A percentile compares a stretch with the other conserved stretches of the same genome.
Evolutionary conservation across 192 early-diverging fungal genomes (phyloP).

Genomic region (Backusella sp.): DNA sequence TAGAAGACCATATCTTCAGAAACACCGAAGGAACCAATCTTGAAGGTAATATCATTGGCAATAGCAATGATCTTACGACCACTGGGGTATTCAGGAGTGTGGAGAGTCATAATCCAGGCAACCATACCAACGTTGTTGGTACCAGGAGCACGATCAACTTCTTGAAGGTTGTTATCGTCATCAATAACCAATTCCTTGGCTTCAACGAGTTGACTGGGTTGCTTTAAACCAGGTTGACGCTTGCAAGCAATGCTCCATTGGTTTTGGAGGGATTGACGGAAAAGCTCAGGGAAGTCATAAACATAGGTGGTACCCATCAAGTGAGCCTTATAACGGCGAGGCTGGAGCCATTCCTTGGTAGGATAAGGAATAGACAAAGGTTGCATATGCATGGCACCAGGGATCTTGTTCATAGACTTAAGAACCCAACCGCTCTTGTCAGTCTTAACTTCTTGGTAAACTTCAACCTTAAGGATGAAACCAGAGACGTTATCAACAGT

Average conservation of each 20-base stretch:
- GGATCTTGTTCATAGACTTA: constrained; percentile 75
- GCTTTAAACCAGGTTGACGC: constrained; percentile 42
- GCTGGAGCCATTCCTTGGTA: constrained; percentile 95
- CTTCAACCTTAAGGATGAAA: constrained; percentile 88
- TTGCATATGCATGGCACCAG: constrained; percentile 81
- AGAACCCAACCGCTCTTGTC: constrained; percentile 82
- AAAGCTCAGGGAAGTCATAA: constrained; percentile 98
- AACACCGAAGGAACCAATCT: constrained; percentile 96
- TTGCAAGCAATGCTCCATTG: constrained; percentile 68
- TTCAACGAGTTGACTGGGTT: constrained; percentile 67
- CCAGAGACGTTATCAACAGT: constrained; percentile 90
- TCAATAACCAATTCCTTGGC: constrained; percentile 87
- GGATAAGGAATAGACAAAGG: constrained; percentile 82
- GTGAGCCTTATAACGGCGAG: constrained; percentile 96
- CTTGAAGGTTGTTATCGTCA: constrained; percentile 71
- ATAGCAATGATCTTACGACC: constrained; percentile 86
- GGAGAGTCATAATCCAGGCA: constrained; percentile 85
- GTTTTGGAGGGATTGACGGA: constrained; percentile 82
- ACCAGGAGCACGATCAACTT: constrained; percentile 78
- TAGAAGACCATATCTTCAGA: constrained; percentile 91
- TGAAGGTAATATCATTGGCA: constrained; percentile 98
- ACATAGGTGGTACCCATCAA: constrained; percentile 98
- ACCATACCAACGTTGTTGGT: constrained; percentile 97
- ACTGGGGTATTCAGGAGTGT: constrained; percentile 92
- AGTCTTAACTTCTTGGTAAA: constrained; percentile 88